These are phyloP conservation scores for Amylocystis lapponica DNA, from an alignment of 768 basidiomycete species.

Conservation along the genomic window DNA sequence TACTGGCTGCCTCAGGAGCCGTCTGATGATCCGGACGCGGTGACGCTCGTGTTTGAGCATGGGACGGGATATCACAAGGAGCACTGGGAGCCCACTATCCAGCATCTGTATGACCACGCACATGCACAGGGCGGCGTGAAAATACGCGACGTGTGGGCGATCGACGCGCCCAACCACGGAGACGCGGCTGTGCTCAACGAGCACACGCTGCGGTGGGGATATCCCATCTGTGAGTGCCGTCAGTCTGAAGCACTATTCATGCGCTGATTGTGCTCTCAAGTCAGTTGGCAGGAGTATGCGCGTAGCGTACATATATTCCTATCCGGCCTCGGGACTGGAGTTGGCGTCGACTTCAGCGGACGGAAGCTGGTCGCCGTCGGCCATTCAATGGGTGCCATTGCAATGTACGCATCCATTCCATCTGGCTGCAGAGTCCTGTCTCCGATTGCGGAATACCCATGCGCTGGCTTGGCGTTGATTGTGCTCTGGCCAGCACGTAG, in stretches of 20 bases:
- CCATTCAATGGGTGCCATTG: slow-evolving; percentile 45
- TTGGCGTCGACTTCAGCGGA: slow-evolving; percentile 41
- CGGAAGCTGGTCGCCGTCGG: slow-evolving; percentile 46
- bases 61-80: no score
- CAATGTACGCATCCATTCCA: no score
- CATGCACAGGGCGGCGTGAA: no score
- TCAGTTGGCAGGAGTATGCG: slow-evolving; percentile 50
- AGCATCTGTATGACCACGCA: no score
- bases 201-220: slow-evolving; percentile 21
- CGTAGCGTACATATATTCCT: slow-evolving; percentile 43
- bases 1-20: background rate
- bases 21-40: background rate
- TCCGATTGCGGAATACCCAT: no score
- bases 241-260: background rate
- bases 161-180: slow-evolving; percentile 3
- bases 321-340: slow-evolving; percentile 40
- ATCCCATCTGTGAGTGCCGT: slow-evolving; percentile 36
- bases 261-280: slow-evolving; percentile 26
- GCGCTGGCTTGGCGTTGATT: background rate
- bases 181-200: slow-evolving; percentile 1
- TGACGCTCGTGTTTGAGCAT: background rate
- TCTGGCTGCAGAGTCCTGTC: no score
- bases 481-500: background rate
- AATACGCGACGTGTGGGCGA: no score
- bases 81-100: no score